Evolutionary conservation across 352 stramenopile genomes (phyloP).

Genomic region (Phytopythium chamaehyphon): DNA sequence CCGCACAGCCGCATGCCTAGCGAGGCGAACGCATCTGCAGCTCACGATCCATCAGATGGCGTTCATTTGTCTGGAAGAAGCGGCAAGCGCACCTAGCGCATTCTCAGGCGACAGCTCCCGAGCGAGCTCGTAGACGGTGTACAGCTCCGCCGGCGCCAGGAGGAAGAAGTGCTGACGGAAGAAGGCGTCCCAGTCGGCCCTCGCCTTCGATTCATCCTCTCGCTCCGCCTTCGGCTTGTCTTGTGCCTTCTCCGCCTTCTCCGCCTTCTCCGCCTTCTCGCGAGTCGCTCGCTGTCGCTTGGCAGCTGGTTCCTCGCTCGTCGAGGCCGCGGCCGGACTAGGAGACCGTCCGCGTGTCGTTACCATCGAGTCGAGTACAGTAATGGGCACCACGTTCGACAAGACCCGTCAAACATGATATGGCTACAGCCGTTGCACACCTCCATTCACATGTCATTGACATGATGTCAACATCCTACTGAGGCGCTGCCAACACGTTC

Average conservation of each 20-base stretch:
- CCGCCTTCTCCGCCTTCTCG: constrained; percentile 2
- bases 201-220: too few species aligned
- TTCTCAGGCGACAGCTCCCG: constrained; percentile 15
- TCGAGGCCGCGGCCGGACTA: too few species aligned
- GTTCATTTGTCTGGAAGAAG: too few species aligned
- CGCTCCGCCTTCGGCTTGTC: not conserved
- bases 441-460: too few species aligned
- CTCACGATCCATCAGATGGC: not conserved
- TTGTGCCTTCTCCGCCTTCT: not conserved
- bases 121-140: constrained; percentile 42
- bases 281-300: constrained; percentile 5
- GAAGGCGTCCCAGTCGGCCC: constrained; percentile 34
- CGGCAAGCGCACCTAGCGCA: constrained; percentile 27
- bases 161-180: constrained; percentile 32
- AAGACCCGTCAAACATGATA: too few species aligned
- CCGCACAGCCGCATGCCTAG: constrained; percentile 38
- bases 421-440: too few species aligned
- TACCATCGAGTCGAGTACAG: too few species aligned
- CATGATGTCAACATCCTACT: too few species aligned
- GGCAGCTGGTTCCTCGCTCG: too few species aligned
- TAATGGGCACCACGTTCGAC: too few species aligned
- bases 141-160: constrained; percentile 34
- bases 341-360: too few species aligned
- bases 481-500: too few species aligned
- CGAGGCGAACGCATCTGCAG: constrained; percentile 49